phyloP scores from a whole-genome alignment of 495 filamentous ascomycete species.

The Xylaria longipes region DNA sequence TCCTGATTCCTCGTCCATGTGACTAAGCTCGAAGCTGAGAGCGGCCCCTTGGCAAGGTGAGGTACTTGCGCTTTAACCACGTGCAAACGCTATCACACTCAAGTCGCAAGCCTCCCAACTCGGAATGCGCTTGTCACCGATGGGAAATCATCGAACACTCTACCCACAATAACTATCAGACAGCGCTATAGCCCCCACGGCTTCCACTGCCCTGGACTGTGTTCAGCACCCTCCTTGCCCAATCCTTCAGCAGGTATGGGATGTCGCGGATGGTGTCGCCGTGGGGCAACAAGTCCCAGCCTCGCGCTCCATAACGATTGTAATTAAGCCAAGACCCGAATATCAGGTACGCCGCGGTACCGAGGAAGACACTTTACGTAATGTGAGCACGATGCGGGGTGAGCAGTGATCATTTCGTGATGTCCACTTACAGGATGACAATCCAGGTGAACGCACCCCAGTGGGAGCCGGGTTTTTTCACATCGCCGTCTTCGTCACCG shows the following conservation, averaged over 20 bases:
- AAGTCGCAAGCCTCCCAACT: background rate
- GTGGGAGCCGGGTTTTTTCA: conserved; percentile 43
- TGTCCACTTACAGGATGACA: conserved; percentile 82
- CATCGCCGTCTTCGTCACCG: conserved; percentile 23
- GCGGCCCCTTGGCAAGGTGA: background rate
- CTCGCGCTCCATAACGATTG: conserved; percentile 91
- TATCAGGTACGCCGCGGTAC: conserved; percentile 88
- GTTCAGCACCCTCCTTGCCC: conserved; percentile 75
- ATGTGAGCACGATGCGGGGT: conserved; percentile 21
- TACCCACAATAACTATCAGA: conserved; percentile 55
- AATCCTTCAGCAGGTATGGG: conserved; percentile 92
- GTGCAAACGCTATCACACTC: background rate
- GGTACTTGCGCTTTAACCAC: background rate
- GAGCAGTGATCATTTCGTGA: background rate
- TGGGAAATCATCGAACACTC: background rate
- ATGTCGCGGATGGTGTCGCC: conserved; percentile 90
- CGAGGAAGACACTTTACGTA: conserved; percentile 76
- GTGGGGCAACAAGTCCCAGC: conserved; percentile 95
- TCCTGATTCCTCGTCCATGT: background rate
- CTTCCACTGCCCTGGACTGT: conserved; percentile 81
- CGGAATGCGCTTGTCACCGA: background rate
- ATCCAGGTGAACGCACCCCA: conserved; percentile 99
- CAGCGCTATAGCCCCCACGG: conserved; percentile 92
- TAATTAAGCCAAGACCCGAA: conserved; percentile 99
- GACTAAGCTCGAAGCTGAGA: background rate